Conservation (phyloP, 2,329 filamentous ascomycete species). For the Pestalotiopsis sp. region DNA sequence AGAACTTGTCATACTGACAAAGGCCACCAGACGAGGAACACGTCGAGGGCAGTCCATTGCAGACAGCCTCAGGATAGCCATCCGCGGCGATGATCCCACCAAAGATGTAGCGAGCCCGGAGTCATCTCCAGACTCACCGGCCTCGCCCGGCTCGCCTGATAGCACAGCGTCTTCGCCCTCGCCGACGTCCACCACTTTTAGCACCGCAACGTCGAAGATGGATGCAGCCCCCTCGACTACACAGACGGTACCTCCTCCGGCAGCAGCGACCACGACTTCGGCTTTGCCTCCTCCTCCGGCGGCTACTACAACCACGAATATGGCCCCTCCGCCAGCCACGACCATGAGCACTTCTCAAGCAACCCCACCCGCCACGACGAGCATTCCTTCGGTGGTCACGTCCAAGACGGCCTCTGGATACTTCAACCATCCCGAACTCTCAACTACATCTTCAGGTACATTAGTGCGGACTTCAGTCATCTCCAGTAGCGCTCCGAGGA, state of each 20-base stretch:
- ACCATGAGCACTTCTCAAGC: neutral
- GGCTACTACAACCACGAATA: neutral
- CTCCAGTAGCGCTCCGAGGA: neutral
- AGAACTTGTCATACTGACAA: neutral
- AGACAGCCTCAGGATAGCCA: slow-evolving; percentile 12
- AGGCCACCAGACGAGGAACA: slow-evolving; percentile 13
- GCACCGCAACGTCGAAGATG: neutral
- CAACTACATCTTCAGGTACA: neutral
- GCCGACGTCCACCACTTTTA: neutral
- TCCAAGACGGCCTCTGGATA: neutral
- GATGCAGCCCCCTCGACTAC: neutral
- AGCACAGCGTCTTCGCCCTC: neutral
- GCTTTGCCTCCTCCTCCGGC: neutral
- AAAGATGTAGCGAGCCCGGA: neutral
- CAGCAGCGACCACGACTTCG: neutral
- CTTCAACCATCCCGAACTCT: slow-evolving; percentile 1
- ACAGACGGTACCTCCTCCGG: neutral
- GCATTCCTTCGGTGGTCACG: neutral
- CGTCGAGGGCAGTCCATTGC: slow-evolving; percentile 15
- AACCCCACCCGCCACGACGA: neutral
- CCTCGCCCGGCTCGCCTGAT: slow-evolving; percentile 1
- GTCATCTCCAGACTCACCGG: neutral
- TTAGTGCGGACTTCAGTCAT: neutral
- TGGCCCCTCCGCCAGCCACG: neutral
- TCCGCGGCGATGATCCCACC: slow-evolving; percentile 8